phyloP scores from a whole-genome alignment of 257 asterid species.

The Cynanchum wilfordii region DNA sequence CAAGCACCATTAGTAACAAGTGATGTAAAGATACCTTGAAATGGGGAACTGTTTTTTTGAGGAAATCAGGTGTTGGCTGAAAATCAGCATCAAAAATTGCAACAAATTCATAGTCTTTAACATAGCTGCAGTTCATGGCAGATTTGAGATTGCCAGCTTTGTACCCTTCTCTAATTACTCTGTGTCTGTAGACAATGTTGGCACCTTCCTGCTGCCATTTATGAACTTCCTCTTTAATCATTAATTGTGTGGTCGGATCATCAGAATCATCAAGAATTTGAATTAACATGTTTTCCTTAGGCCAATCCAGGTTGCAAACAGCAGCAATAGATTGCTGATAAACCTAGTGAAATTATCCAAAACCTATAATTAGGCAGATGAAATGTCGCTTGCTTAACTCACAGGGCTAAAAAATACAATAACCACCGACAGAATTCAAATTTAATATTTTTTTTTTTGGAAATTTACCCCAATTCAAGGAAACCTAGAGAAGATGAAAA shows the following conservation, averaged over 20 bases:
- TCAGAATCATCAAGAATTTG: slow-evolving; percentile 90
- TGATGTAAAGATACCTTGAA: slow-evolving; percentile 52
- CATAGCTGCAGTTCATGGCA: slow-evolving; percentile 88
- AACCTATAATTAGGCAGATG: not conserved
- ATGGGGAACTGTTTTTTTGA: slow-evolving; percentile 68
- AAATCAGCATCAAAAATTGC: slow-evolving; percentile 95
- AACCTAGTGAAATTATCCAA: slow-evolving; percentile 42
- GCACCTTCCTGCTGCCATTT: slow-evolving; percentile 82
- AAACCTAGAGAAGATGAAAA: not conserved
- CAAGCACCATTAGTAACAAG: not conserved
- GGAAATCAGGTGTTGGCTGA: slow-evolving; percentile 86
- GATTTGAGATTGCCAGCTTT: slow-evolving; percentile 95
- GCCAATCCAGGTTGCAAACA: slow-evolving; percentile 88
- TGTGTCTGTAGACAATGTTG: slow-evolving; percentile 74
- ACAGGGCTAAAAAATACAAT: not conserved
- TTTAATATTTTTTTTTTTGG: not conserved
- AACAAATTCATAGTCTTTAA: slow-evolving; percentile 88
- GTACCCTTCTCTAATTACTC: slow-evolving; percentile 87
- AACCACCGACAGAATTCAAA: slow-evolving; percentile 9
- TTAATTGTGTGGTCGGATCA: slow-evolving; percentile 53
- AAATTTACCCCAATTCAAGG: not conserved
- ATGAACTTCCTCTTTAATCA: slow-evolving; percentile 76
- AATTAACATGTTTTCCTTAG: slow-evolving; percentile 66
- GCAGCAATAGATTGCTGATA: slow-evolving; percentile 91
- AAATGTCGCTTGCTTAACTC: slow-evolving; percentile 5